Evolutionary conservation across 1,284 basidiomycete genomes (phyloP).

Genomic region (Agaricales sp.): DNA sequence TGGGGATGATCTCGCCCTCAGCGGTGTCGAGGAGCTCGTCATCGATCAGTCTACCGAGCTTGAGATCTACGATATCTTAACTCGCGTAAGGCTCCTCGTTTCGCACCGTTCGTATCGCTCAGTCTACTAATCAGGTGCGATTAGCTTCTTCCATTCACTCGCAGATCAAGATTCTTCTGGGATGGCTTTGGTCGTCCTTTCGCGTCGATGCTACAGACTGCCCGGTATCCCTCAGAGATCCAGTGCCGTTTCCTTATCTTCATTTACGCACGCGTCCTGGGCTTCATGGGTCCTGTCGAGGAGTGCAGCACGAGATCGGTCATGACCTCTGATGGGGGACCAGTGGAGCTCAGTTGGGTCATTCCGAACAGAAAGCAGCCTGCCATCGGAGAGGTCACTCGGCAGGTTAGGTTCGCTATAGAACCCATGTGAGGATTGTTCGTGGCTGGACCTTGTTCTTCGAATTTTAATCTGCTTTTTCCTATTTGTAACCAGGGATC

Average conservation of each 20-base stretch:
- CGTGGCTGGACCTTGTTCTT: too few relatives aligned
- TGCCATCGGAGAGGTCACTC: conserved; percentile 8
- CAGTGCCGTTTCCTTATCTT: conserved; percentile 19
- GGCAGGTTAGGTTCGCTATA: conserved; percentile 21
- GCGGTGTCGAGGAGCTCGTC: too few relatives aligned
- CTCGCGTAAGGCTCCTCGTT: neutral
- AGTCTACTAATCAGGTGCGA: neutral
- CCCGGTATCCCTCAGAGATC: conserved; percentile 13
- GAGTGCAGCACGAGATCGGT: conserved; percentile 13
- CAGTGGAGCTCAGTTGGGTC: conserved; percentile 22
- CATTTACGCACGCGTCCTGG: conserved; percentile 17
- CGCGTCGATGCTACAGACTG: conserved; percentile 19
- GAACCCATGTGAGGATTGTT: conserved; percentile 22
- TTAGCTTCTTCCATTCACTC: neutral
- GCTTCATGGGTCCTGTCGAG: conserved; percentile 18
- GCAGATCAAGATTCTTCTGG: conserved; percentile 11
- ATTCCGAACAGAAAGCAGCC: conserved; percentile 14
- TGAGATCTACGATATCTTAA: neutral
- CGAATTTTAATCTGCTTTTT: too few relatives aligned
- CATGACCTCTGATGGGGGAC: conserved; percentile 22
- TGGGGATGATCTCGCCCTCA: neutral
- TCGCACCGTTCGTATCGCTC: neutral
- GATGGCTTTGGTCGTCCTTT: conserved; percentile 16
- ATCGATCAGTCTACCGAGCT: too few relatives aligned
- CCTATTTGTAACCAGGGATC: neutral